phyloP scores from a whole-genome alignment of 257 asterid genomes.

The Paulownia fortunei region DNA sequence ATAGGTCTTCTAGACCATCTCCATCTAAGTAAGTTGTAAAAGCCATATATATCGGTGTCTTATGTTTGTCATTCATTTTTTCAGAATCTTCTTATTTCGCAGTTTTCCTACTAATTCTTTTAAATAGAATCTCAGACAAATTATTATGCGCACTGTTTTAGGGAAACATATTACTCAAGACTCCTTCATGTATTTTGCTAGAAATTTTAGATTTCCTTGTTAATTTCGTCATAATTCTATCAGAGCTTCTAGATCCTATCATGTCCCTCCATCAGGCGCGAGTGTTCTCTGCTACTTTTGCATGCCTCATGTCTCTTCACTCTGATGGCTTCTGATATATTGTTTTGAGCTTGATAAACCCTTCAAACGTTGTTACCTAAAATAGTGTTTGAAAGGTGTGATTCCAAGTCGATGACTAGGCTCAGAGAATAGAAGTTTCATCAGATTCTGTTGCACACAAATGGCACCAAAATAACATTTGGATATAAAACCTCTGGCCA shows the following conservation, averaged over 20 bases:
- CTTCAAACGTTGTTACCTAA: not conserved
- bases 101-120: too few species aligned
- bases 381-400: not conserved
- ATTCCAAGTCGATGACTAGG: constrained; percentile 2
- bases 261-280: too few species aligned
- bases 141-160: not conserved
- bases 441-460: not conserved
- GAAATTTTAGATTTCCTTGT: too few species aligned
- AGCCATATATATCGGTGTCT: not conserved
- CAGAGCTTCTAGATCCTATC: too few species aligned
- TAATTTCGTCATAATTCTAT: too few species aligned
- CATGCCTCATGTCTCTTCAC: too few species aligned
- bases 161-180: not conserved
- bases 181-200: too few species aligned
- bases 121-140: not conserved
- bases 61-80: not conserved
- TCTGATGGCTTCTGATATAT: not conserved
- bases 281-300: too few species aligned
- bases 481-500: not conserved
- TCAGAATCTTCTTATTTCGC: not conserved
- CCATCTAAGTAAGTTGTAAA: not conserved
- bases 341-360: not conserved
- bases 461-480: not conserved
- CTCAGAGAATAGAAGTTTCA: not conserved
- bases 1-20: not conserved